Conservation (phyloP, 1,284 basidiomycete genomes). For the Cryptococcus amylolentus region DNA sequence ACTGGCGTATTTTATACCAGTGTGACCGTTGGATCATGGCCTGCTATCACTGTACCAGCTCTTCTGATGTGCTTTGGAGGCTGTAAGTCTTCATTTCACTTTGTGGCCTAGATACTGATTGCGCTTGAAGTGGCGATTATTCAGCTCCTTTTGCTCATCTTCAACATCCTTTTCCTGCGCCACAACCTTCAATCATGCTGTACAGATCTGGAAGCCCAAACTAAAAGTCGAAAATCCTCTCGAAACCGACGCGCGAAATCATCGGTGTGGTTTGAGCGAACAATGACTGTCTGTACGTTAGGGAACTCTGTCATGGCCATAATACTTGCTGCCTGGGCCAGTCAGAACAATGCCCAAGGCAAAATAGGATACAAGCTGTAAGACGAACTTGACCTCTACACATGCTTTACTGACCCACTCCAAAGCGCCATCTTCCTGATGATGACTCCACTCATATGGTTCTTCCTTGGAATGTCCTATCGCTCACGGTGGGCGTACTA, state of each 20-base stretch:
- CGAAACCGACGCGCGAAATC: neutral
- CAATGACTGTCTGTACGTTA: conserved; percentile 7
- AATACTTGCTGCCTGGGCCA: conserved; percentile 5
- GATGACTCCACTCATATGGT: conserved; percentile 11
- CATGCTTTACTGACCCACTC: neutral
- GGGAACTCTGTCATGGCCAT: neutral
- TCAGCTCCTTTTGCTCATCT: conserved; percentile 7
- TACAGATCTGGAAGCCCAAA: conserved; percentile 10
- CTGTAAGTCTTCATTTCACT: conserved; percentile 7
- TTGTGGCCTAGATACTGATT: neutral
- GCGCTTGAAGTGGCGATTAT: conserved; percentile 5
- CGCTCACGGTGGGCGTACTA: conserved; percentile 12
- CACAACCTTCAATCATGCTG: conserved; percentile 5
- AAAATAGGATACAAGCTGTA: conserved; percentile 13
- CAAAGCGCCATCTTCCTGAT: conserved; percentile 8
- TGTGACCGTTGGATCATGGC: neutral
- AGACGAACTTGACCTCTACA: neutral
- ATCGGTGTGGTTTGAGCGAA: conserved; percentile 11
- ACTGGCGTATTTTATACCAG: neutral
- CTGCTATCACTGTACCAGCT: conserved; percentile 4
- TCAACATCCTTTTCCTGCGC: conserved; percentile 6
- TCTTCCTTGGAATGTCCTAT: conserved; percentile 9
- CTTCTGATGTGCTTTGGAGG: conserved; percentile 7
- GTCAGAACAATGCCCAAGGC: conserved; percentile 8
- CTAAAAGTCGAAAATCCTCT: neutral